These are phyloP conservation scores for Setomelanomma holmii DNA, from an alignment of 2,329 filamentous ascomycete species.

Conservation along the genomic window DNA sequence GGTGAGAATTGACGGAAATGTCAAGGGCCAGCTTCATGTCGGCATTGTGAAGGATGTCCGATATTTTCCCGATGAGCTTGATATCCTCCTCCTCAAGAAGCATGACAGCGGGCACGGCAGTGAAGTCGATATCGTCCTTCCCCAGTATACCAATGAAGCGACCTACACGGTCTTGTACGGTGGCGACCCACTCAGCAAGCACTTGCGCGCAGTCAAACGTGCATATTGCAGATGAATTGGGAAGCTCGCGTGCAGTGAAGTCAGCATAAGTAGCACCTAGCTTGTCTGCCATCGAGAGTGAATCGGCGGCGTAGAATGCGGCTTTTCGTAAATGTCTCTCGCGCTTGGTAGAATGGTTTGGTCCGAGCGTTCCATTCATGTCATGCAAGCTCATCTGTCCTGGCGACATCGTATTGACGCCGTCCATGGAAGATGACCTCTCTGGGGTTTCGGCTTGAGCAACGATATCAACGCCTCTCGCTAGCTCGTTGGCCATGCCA, in stretches of 20 bases:
- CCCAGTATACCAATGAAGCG: slow-evolving; percentile 87
- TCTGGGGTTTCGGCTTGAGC: slow-evolving; percentile 72
- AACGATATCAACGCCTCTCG: slow-evolving; percentile 75
- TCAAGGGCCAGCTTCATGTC: slow-evolving; percentile 77
- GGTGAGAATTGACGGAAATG: slow-evolving; percentile 56
- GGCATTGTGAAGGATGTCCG: slow-evolving; percentile 76
- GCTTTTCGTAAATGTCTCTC: slow-evolving; percentile 91
- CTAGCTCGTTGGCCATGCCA: slow-evolving; percentile 86
- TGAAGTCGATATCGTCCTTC: slow-evolving; percentile 78
- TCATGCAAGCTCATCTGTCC: slow-evolving; percentile 31
- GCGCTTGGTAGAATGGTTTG: slow-evolving; percentile 68
- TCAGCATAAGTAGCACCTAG: slow-evolving; percentile 86
- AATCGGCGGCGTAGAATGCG: slow-evolving; percentile 94
- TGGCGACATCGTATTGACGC: slow-evolving; percentile 33
- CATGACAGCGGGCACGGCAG: slow-evolving; percentile 85
- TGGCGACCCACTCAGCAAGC: slow-evolving; percentile 91
- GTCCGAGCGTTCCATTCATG: slow-evolving; percentile 25
- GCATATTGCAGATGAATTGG: slow-evolving; percentile 89
- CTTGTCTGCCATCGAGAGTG: slow-evolving; percentile 85
- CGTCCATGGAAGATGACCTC: slow-evolving; percentile 44
- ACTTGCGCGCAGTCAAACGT: slow-evolving; percentile 94
- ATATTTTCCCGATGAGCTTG: slow-evolving; percentile 82
- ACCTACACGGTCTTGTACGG: slow-evolving; percentile 92
- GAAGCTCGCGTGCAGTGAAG: slow-evolving; percentile 81
- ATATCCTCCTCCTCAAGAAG: slow-evolving; percentile 90